phyloP scores from a whole-genome alignment of 2,329 filamentous ascomycete genomes.

The Microcyclosporella mali region DNA sequence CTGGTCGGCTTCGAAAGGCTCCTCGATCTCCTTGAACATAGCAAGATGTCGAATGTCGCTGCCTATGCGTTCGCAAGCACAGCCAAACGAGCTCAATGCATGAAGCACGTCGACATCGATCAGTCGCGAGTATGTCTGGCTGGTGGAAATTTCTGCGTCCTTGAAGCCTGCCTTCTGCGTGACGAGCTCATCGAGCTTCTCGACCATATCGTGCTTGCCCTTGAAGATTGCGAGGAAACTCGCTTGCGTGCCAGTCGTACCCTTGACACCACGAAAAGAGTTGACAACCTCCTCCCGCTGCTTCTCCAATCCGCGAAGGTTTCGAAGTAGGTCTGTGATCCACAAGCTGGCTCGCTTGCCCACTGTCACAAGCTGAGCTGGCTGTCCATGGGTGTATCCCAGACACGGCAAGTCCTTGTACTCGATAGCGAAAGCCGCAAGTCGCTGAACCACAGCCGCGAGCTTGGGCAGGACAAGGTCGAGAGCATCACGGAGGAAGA shows the following conservation, averaged over 20 bases:
- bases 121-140: conserved; percentile 73
- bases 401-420: conserved; percentile 68
- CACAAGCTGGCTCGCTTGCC: conserved; percentile 66
- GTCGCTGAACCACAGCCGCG: conserved; percentile 69
- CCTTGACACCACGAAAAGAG: conserved; percentile 66
- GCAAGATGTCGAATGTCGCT: conserved; percentile 69
- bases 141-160: conserved; percentile 58
- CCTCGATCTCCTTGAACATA: conserved; percentile 75
- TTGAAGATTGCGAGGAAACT: conserved; percentile 67
- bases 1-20: conserved; percentile 74
- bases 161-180: conserved; percentile 61
- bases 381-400: conserved; percentile 69
- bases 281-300: conserved; percentile 57
- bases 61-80: conserved; percentile 70
- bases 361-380: conserved; percentile 52
- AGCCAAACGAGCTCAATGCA: conserved; percentile 69
- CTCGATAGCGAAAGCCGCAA: conserved; percentile 64
- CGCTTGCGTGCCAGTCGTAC: conserved; percentile 72
- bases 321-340: conserved; percentile 70
- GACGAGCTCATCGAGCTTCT: conserved; percentile 57
- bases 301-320: conserved; percentile 66
- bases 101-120: conserved; percentile 77
- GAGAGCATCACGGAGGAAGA: conserved; percentile 68
- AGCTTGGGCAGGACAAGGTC: conserved; percentile 72
- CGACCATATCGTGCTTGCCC: conserved; percentile 54